Percentiles rank a stretch among this genome's conserved stretches.
phyloP scores from a whole-genome alignment of 441 rosid genomes.

The Francoa sonchifolia region DNA sequence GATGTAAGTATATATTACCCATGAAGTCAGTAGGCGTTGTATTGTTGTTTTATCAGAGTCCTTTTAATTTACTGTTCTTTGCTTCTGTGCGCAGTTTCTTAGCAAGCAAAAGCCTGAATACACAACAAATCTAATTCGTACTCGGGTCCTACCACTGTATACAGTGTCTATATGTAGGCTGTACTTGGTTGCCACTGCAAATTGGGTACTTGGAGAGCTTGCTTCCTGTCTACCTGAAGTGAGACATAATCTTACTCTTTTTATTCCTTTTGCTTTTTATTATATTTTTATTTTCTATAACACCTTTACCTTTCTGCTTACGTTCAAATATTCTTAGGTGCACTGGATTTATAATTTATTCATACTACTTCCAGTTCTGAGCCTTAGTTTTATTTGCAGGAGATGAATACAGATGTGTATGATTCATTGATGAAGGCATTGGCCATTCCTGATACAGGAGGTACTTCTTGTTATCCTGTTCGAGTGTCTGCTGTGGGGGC shows the following conservation, averaged over 20 bases:
- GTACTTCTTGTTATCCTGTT: conserved; percentile 61
- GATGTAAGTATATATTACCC: conserved; percentile 47
- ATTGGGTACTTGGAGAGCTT: conserved; percentile 86
- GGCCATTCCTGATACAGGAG: conserved; percentile 39
- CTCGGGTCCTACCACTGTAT: conserved; percentile 60
- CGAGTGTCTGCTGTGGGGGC: conserved; percentile 80
- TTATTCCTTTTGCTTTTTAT: conserved; percentile 10
- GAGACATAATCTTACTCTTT: conserved; percentile 15
- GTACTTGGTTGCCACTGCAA: conserved; percentile 68
- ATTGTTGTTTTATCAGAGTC: conserved; percentile 11
- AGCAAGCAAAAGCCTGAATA: conserved; percentile 52
- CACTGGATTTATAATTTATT: too few relatives aligned
- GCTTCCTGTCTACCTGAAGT: conserved; percentile 70
- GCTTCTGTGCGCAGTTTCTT: conserved; percentile 45
- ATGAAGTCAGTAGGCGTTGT: conserved; percentile 8
- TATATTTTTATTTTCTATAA: not conserved
- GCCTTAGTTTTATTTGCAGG: conserved; percentile 38
- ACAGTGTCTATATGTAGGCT: conserved; percentile 36
- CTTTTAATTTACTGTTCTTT: conserved; percentile 8
- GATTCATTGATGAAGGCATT: conserved; percentile 69
- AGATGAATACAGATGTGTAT: conserved; percentile 53
- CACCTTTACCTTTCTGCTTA: conserved; percentile 2
- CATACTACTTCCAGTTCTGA: too few relatives aligned
- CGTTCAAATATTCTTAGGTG: conserved; percentile 9
- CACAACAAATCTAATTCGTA: conserved; percentile 34